A percentile compares a stretch with the other conserved stretches of the same genome.
Evolutionary conservation across 441 rosid species (phyloP).

Genomic region (Sinapis alba): DNA sequence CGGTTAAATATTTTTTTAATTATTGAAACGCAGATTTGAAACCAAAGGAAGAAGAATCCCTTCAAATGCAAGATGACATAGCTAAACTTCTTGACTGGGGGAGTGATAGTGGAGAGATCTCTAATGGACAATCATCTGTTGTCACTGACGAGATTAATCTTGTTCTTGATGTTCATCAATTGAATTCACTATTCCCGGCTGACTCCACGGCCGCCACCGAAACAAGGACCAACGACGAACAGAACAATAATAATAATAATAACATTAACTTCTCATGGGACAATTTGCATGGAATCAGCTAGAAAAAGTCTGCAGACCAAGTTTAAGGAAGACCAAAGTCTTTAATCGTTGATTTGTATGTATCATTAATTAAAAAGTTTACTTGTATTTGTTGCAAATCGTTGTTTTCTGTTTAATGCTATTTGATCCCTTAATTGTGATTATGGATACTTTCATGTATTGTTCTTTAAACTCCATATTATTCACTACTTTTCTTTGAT

Average conservation of each 20-base stretch:
- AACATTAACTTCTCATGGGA: slow-evolving; percentile 55
- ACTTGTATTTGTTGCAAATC: slow-evolving; percentile 22
- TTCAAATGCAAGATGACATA: slow-evolving; percentile 52
- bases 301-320: slow-evolving; percentile 1
- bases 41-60: slow-evolving; percentile 48
- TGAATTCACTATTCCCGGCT: slow-evolving; percentile 56
- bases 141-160: slow-evolving; percentile 57
- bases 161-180: slow-evolving; percentile 65
- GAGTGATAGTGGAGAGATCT: slow-evolving; percentile 52
- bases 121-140: slow-evolving; percentile 59
- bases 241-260: slow-evolving; percentile 41
- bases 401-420: slow-evolving; percentile 2
- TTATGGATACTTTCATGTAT: slow-evolving; percentile 27
- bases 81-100: slow-evolving; percentile 54
- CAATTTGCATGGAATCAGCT: slow-evolving; percentile 60
- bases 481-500: not conserved
- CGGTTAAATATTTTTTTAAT: not conserved
- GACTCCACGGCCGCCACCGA: slow-evolving; percentile 34
- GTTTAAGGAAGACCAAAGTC: slow-evolving; percentile 19
- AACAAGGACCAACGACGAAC: slow-evolving; percentile 18
- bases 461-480: slow-evolving; percentile 16
- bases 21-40: slow-evolving; percentile 36
- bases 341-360: slow-evolving; percentile 39
- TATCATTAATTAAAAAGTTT: not conserved
- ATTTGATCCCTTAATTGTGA: slow-evolving; percentile 18